These are phyloP conservation scores for Jacaranda copaia DNA, from an alignment of 257 asterid species.

Conservation along the genomic window DNA sequence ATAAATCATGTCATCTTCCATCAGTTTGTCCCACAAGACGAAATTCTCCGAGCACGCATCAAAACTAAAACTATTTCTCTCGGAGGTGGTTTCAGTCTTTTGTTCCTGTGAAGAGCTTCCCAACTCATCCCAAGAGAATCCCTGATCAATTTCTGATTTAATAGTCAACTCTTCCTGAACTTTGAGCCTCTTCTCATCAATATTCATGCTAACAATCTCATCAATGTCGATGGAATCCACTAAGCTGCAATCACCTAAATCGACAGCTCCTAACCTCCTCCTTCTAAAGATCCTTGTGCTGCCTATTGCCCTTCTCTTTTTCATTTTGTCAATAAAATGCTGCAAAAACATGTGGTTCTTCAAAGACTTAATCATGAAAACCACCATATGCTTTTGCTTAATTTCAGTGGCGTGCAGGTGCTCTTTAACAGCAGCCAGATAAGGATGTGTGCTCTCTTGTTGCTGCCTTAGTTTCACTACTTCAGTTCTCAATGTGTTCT, in stretches of 20 bases:
- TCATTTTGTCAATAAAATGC: conserved; percentile 41
- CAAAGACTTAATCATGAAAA: conserved; percentile 52
- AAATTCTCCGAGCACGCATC: conserved; percentile 56
- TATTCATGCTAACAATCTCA: neutral
- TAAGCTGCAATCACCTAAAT: neutral
- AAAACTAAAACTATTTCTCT: neutral
- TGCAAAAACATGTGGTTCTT: conserved; percentile 48
- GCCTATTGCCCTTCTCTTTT: conserved; percentile 27
- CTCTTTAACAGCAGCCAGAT: conserved; percentile 45
- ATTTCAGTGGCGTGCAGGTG: conserved; percentile 47
- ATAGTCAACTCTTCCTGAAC: conserved; percentile 46
- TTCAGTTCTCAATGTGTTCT: conserved; percentile 44
- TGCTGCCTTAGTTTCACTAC: conserved; percentile 55
- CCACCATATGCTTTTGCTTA: conserved; percentile 50
- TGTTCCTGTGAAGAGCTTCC: conserved; percentile 46
- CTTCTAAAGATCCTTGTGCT: conserved; percentile 27
- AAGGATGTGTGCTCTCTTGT: conserved; percentile 44
- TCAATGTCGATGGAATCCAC: no score
- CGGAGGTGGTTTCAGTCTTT: conserved; percentile 14
- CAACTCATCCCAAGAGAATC: conserved; percentile 49
- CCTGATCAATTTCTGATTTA: conserved; percentile 44
- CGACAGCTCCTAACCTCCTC: conserved; percentile 7
- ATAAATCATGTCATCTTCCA: conserved; percentile 77
- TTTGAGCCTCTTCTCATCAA: conserved; percentile 22
- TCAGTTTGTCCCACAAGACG: conserved; percentile 74